Evolutionary conservation across 2,329 filamentous ascomycete species (phyloP), one percentile per base, ranked within the genome.

Genomic region (Corinectria fuckeliana): DNA sequence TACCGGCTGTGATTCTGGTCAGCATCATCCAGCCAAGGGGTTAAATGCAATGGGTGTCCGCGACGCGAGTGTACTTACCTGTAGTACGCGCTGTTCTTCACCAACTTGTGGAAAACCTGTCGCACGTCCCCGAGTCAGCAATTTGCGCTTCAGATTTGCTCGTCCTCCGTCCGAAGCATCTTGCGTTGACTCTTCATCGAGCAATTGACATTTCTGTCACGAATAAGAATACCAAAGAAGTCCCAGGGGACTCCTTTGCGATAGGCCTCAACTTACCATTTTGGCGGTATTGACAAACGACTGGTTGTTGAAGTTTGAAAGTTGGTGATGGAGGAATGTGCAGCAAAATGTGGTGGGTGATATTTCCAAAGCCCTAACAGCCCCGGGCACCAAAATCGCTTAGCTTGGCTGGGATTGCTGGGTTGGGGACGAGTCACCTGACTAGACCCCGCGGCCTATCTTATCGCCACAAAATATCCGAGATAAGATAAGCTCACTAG

Each of bases 41-140:
- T 44, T 11, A 38, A 11, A 11, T 32, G 25, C 9, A 26, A 30
- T 48, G 23, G 6, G n/a, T 7, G 32, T 10, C 18, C 23, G 20
- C 10, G 20, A 42, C 23, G 38, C 10, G 23, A 9, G 9, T 39
- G 13, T 61, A 82, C 90, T 89, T 77, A 96, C 92, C 92, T 97
- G 88, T 91, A 97, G 92, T 98, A 99, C 80, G 95, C 91, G 83
- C 90, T 93, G 88, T 90, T 97, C 91, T 98, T 98, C 80, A 95
- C 87, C 80, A 90, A 82, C 89, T 98, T 98, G 87, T 91, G 88
- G 90, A 93, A 94, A 82, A 87, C 78, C 93, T 97, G 78, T 72
- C 70, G 78, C 63, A 75, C 79, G 81, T 81, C 84, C 85, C 81
- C 89, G 91, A 97, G 92, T 97, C 93, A 97, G 94, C 94, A 97